Base-by-base conservation (phyloP, 169 alveolate species). In the Cryptosporidium bovis region DNA sequence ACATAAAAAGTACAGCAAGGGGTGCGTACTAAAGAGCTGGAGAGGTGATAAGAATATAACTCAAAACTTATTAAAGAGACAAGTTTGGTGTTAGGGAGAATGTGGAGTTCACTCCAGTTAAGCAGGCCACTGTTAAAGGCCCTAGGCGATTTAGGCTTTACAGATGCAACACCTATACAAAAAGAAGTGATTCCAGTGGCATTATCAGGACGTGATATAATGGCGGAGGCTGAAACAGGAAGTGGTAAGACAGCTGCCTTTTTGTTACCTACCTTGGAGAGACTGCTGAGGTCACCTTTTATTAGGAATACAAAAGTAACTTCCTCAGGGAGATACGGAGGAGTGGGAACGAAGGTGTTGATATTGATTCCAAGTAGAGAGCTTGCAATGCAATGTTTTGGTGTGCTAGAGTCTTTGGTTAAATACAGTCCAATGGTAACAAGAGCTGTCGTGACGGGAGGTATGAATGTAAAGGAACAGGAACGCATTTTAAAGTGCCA, bases 361-460 rank as follows among this genome's bases (percentile, higher is more conserved):
- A 92, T 96, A 29, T 92, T 96, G 53, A 85, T 95, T 62, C 98
- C 98, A 29, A 96, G 98, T 3, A 93, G 98, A 3, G 99, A 96
- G 65, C 93, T 96, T 16, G 98, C 98, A 4, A 91, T 94, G 64
- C 98, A 96, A 83, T 95, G 97, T 36, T 93, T 77, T 58, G 95
- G 92, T 27, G 94, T 94, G 58, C 91, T 94, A 20, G 93, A 93
- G 68, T 62, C 83, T 15, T 90, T 95, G 66, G 83, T 95, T n/a
- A 95, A 94, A 89, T 93, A 93, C 65, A 77, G 94, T 36, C 93
- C 89, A 51, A 77, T 93, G 34, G 94, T 96, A 34, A 90, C 92
- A 13, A 87, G 93, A 44, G 90, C 95, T 65, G 92, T 94, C 29
- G 91, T 94, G 31, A 84, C 95, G 44, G 99, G 99, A 16, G 99